Evolutionary conservation across 2,329 filamentous ascomycete genomes (phyloP), one percentile per base, ranked within the genome.

Genomic region (Chrysosphaeria jannelii): DNA sequence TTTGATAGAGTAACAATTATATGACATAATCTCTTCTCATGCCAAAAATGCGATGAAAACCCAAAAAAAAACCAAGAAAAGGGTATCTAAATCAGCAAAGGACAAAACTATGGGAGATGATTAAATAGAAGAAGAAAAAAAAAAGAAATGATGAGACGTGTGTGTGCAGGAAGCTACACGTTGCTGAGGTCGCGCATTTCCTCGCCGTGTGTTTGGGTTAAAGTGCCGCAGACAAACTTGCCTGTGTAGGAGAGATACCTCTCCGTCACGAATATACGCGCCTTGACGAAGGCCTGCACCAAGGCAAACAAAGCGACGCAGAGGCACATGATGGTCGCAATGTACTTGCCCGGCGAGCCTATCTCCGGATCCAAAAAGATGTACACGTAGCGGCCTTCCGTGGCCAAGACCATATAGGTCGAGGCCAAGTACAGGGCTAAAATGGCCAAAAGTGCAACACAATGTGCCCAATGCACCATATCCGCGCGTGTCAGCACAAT

Each of bases 321-420:
- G 5, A 44, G 58, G 1, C 47, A 47, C 3, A 54, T 43, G 22
- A 68, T 61, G 6, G 54, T 55, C 23, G 72, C 42, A 23, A 61
- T 56, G 36, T 71, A 74, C 2, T 50, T 39, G 10, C 53, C 51
- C 23, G 55, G 42, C 10, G 39, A 36, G 10, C 23, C n/a, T n/a
- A n/a, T n/a, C n/a, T n/a, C 26, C 2, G 62, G 52, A 38, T 89
- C 53, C n/a, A 89, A 54, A 44, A 89, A 89, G 27, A 36, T 39
- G 45, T 89, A 89, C 0, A 69, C 55, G 40, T 79, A 88, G 39
- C 68, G 74, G 3, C 58, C 58, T 39, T 76, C 51, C 0, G 63
- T 65, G 4, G 58, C 59, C 29, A 57, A 43, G 1, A 70, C 79
- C 12, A 85, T 34, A 41, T 74, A 88, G 1, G 72, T 74, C 10